phyloP scores from a whole-genome alignment of 345 rosid genomes.

The Eucalyptus sp. region DNA sequence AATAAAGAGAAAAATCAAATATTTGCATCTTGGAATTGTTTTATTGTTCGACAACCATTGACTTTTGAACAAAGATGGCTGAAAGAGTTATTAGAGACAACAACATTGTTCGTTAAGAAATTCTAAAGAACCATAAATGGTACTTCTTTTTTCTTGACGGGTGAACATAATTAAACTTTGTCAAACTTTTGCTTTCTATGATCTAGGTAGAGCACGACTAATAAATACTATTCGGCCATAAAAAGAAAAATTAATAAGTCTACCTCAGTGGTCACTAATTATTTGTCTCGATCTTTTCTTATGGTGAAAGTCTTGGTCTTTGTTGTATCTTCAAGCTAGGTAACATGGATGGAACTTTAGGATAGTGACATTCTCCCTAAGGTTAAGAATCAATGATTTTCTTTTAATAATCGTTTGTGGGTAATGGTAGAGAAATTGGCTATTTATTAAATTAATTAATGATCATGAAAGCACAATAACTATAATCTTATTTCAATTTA shows the following conservation, averaged over 20 bases:
- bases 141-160: background rate
- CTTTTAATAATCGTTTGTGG: background rate
- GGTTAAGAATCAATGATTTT: background rate
- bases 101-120: background rate
- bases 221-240: background rate
- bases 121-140: background rate
- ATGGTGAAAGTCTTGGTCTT: background rate
- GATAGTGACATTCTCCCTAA: background rate
- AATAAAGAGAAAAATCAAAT: background rate
- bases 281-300: background rate
- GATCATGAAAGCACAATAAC: background rate
- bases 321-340: background rate
- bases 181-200: background rate
- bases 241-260: background rate
- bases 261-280: background rate
- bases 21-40: background rate
- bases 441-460: background rate
- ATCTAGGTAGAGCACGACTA: background rate
- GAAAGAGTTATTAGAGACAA: background rate
- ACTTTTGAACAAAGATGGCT: background rate
- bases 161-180: background rate
- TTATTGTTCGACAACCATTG: background rate
- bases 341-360: background rate
- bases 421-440: background rate
- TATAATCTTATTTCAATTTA: background rate